Conservation (phyloP, 768 basidiomycete species). For the Tulasnella sp. region DNA sequence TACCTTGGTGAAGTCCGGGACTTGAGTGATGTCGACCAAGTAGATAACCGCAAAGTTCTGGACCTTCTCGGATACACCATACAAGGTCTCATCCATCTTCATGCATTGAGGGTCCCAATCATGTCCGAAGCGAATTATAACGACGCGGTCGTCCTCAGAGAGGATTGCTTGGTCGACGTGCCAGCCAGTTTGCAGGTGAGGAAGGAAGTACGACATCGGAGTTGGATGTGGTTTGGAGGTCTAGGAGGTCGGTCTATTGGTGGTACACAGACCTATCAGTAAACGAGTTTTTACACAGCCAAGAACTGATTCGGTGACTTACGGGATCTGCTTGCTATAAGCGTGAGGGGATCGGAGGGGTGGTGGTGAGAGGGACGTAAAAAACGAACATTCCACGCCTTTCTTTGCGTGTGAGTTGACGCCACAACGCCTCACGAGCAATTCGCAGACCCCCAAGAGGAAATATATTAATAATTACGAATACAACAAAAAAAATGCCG, state of each 20-base stretch:
- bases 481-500: no score
- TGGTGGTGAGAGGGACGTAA: background rate
- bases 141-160: conserved; percentile 92
- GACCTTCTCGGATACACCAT: conserved; percentile 86
- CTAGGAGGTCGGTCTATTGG: background rate
- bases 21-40: conserved; percentile 87
- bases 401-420: background rate
- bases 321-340: background rate
- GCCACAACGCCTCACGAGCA: no score
- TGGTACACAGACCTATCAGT: background rate
- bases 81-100: conserved; percentile 98
- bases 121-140: conserved; percentile 90
- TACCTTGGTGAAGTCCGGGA: conserved; percentile 98
- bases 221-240: background rate
- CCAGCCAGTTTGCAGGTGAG: conserved; percentile 87
- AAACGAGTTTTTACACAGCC: background rate
- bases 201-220: conserved; percentile 74
- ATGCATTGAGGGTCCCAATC: conserved; percentile 93
- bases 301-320: background rate
- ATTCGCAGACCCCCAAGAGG: no score
- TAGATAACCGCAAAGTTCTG: conserved; percentile 99
- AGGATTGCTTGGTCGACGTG: conserved; percentile 99
- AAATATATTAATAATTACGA: no score
- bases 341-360: background rate
- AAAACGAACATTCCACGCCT: background rate